Percentiles rank a stretch among this genome's conserved stretches.
These are phyloP conservation scores for Clathrus columnatus DNA, from an alignment of 768 basidiomycete species.

Conservation along the genomic window DNA sequence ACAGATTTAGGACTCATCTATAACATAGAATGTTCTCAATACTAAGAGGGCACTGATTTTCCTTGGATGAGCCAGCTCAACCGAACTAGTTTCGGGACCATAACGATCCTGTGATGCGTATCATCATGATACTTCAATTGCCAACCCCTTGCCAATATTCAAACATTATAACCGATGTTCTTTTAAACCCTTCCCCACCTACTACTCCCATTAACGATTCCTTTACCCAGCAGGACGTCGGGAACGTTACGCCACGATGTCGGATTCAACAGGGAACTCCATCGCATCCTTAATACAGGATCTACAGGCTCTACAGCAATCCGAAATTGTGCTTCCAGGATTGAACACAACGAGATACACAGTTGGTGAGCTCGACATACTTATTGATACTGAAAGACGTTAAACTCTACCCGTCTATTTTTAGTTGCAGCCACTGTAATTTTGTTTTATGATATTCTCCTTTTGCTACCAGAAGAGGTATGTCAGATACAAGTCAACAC, in stretches of 20 bases:
- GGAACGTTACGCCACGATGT: not conserved
- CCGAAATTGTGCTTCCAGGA: not conserved
- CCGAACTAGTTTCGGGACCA: too few relatives aligned
- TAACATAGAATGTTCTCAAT: too few relatives aligned
- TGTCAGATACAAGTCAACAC: not conserved
- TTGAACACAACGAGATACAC: not conserved
- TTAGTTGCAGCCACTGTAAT: not conserved
- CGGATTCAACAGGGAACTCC: not conserved
- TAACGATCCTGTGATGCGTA: too few relatives aligned
- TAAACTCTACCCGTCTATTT: not conserved
- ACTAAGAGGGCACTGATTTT: too few relatives aligned
- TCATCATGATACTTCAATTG: too few relatives aligned
- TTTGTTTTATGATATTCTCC: conserved; percentile 23
- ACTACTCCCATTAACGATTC: not conserved
- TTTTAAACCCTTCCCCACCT: not conserved
- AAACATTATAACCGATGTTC: not conserved
- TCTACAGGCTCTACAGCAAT: too few relatives aligned
- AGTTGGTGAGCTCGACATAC: not conserved
- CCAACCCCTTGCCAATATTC: not conserved
- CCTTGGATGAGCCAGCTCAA: too few relatives aligned
- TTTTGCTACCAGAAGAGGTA: conserved; percentile 28
- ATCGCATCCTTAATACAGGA: not conserved
- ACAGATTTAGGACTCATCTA: too few relatives aligned
- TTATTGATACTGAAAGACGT: not conserved
- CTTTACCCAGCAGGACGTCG: not conserved